These are phyloP conservation scores for Talaromyces sp. DNA, from an alignment of 2,329 filamentous ascomycete genomes.

Conservation along the genomic window DNA sequence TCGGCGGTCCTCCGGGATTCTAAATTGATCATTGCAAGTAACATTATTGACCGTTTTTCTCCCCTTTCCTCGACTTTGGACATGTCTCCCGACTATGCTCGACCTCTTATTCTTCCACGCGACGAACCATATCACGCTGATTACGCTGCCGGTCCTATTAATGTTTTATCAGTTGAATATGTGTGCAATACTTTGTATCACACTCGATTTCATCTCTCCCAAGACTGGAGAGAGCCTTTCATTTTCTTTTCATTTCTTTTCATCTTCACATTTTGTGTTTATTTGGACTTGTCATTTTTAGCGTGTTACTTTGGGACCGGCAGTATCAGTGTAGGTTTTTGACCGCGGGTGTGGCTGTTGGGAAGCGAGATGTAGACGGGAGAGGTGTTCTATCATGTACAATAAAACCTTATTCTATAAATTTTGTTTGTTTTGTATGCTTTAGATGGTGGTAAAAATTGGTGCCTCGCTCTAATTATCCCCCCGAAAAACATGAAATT, in stretches of 20 bases:
- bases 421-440: not conserved
- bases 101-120: not conserved
- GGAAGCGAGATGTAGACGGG: not conserved
- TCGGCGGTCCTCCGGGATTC: constrained; percentile 30
- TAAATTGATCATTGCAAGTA: constrained; percentile 17
- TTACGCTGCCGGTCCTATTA: not conserved
- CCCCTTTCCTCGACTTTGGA: constrained; percentile 4
- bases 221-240: not conserved
- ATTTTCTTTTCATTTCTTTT: not conserved
- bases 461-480: not conserved
- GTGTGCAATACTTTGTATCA: not conserved
- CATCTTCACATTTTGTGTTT: not conserved
- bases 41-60: not conserved
- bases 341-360: not conserved
- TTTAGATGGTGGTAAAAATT: not conserved
- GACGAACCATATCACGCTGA: not conserved
- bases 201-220: not conserved
- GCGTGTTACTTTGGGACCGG: not conserved
- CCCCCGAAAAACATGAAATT: no score
- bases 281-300: not conserved
- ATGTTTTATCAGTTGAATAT: not conserved
- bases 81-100: not conserved
- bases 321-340: not conserved
- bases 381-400: not conserved
- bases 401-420: not conserved